A percentile compares a stretch with the other conserved stretches of the same genome.
Conservation (phyloP, 2,329 filamentous ascomycete species). For the Corynespora cassiicola region DNA sequence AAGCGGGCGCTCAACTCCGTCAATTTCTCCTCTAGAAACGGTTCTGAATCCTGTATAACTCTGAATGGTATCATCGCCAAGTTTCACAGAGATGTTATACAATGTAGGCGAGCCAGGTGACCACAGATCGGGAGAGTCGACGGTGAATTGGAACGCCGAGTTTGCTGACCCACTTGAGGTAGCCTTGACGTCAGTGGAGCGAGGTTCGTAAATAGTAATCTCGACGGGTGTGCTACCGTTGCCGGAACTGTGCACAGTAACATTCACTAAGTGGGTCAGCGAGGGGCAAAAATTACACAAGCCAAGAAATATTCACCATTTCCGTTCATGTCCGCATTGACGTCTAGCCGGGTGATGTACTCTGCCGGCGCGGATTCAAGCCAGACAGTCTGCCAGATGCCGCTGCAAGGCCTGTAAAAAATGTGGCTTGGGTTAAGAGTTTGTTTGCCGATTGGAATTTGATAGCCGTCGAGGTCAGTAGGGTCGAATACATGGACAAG, state of each 20-base stretch:
- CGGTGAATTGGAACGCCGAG: constrained; percentile 60
- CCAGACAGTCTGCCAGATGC: constrained; percentile 79
- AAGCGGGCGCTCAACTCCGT: constrained; percentile 66
- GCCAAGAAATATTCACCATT: constrained; percentile 20
- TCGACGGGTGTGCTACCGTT: constrained; percentile 44
- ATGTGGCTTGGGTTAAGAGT: constrained; percentile 65
- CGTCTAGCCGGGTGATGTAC: constrained; percentile 65
- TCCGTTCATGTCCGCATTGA: constrained; percentile 56
- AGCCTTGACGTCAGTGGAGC: constrained; percentile 49
- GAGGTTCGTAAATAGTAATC: constrained; percentile 46
- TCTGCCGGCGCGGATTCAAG: constrained; percentile 66
- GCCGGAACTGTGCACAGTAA: constrained; percentile 60
- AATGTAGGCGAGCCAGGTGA: constrained; percentile 67
- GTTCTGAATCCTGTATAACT: constrained; percentile 76
- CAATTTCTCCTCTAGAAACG: constrained; percentile 61
- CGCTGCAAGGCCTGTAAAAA: constrained; percentile 75
- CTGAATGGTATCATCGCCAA: constrained; percentile 60
- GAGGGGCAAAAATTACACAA: not conserved
- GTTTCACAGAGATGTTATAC: constrained; percentile 67
- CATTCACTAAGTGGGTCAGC: constrained; percentile 54
- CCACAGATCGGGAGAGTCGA: constrained; percentile 67
- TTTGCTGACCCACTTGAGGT: constrained; percentile 56
- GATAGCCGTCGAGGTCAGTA: constrained; percentile 62
- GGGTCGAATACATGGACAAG: constrained; percentile 72
- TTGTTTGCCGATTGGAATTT: constrained; percentile 73